A percentile compares a stretch with the other conserved stretches of the same genome.
Conservation (phyloP, 176 grass and related monocot species). For the Avena atlantica region DNA sequence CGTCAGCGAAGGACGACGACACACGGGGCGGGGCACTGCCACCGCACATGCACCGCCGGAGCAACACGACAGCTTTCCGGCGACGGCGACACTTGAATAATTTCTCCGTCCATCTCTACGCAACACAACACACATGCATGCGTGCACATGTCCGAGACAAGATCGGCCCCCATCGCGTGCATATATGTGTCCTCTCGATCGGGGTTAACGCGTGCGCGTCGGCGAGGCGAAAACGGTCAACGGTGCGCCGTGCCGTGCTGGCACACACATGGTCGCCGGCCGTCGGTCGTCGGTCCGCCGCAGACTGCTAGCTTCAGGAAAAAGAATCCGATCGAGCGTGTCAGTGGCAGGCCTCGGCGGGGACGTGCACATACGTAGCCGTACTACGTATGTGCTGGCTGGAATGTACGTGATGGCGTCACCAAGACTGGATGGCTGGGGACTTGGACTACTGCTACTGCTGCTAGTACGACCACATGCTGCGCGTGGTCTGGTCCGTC, state of each 20-base stretch:
- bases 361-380: too few relatives aligned
- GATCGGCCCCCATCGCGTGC: neutral
- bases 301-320: slow-evolving; percentile 4
- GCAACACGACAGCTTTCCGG: slow-evolving; percentile 5
- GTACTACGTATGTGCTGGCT: neutral
- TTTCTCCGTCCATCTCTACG: neutral
- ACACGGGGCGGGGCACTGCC: neutral
- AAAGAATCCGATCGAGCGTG: neutral
- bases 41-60: neutral
- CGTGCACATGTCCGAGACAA: slow-evolving; percentile 39
- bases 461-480: too few relatives aligned
- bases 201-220: neutral
- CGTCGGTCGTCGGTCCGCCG: neutral
- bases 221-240: slow-evolving; percentile 27
- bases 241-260: neutral
- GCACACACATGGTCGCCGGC: slow-evolving; percentile 23
- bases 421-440: neutral
- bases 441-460: neutral
- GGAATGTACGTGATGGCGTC: neutral
- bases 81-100: slow-evolving; percentile 28
- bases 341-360: neutral
- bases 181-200: neutral
- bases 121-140: neutral
- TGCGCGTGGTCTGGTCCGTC: neutral
- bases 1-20: neutral